Evolutionary conservation across 306 rosid species (phyloP), one percentile per base, ranked within the genome.

Genomic region (Carpinus viminea): DNA sequence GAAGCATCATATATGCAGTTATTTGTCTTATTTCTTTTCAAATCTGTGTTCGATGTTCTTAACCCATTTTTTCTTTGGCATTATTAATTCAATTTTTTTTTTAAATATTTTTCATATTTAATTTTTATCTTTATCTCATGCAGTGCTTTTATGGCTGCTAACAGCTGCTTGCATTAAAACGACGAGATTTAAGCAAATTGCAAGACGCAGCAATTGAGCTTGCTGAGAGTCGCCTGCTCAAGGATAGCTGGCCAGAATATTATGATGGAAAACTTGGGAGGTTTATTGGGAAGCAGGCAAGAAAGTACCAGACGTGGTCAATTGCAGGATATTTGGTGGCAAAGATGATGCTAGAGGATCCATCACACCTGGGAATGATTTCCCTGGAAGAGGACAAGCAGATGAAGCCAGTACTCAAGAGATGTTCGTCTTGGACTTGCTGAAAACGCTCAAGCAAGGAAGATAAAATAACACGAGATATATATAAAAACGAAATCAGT

Each of bases 241-340:
- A 93, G 87, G 98, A 93, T 73, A 86, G 91, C 36, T 93, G 98
- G 98, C 98, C 98, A 6, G 98, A 93, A 77, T 93, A 93, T 79
- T 93, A 93, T 51, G 98, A 93, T 31, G 98, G 98, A 68, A 93
- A 88, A 84, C 90, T 89, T 0, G 98, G 98, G 21, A 91, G 94
- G 85, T 93, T 84, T 82, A 36, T 91, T 26, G 98, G 98, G 4
- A 93, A 93, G 68, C 98, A 93, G 68, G 98, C 98, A 51, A 91
- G 98, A 80, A 93, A 93, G 78, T 84, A 93, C 81, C 98, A 93
- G 84, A 93, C 98, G 20, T 93, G 98, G 98, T 93, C 98, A 2
- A 88, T 93, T 78, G 88, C 96, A n/a, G 98, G 96, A 73, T 93
- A 93, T 83, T 80, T 93, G 74, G 98, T 93, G 68, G 98, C 98